phyloP scores from a whole-genome alignment of 129 eudicot genomes.

The Artemisia tridentata region DNA sequence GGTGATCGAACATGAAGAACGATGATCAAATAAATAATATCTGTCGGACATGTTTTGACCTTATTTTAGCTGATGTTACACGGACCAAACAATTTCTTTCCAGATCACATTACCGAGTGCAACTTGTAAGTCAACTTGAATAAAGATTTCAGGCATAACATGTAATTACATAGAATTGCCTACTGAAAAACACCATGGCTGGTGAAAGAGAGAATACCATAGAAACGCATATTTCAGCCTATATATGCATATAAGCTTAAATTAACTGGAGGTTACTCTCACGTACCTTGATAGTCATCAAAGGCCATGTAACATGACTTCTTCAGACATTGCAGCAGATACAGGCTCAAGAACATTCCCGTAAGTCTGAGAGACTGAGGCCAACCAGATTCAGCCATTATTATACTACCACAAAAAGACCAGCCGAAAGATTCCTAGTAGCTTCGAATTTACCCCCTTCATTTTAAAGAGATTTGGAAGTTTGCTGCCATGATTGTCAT shows the following conservation, averaged over 20 bases:
- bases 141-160: background rate
- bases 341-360: constrained; percentile 16
- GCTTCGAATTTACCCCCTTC: no score
- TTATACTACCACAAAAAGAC: background rate
- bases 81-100: background rate
- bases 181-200: background rate
- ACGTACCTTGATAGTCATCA: constrained; percentile 3
- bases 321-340: constrained; percentile 21
- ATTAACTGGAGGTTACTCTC: background rate
- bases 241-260: background rate
- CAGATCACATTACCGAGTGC: no score
- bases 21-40: background rate
- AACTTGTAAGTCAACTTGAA: background rate
- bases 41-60: background rate
- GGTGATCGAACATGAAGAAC: background rate
- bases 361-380: no score
- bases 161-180: background rate
- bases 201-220: background rate
- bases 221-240: background rate
- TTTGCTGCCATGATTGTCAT: no score
- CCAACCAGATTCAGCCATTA: constrained; percentile 15
- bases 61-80: background rate
- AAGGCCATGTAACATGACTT: background rate
- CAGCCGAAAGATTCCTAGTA: no score
- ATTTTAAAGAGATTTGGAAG: no score